phyloP scores from a whole-genome alignment of 2,329 filamentous ascomycete species.

The Coniosporium tulheliwenetii region DNA sequence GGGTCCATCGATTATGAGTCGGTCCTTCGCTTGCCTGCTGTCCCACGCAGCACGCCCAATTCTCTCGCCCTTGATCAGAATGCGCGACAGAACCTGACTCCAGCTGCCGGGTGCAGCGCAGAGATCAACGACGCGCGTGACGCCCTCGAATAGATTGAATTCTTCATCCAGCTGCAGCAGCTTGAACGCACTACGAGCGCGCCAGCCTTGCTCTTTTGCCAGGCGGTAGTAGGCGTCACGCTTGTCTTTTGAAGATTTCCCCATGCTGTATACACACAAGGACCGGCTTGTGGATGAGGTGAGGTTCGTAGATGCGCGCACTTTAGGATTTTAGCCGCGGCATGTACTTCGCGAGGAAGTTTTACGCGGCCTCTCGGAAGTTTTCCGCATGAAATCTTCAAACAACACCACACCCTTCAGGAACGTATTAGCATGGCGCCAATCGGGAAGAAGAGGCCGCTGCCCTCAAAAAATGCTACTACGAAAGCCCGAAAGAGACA shows the following conservation, averaged over 20 bases:
- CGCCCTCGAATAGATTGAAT: constrained; percentile 83
- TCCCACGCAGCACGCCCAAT: constrained; percentile 80
- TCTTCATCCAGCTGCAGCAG: constrained; percentile 90
- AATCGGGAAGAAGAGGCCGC: constrained; percentile 16
- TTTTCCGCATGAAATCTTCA: background rate
- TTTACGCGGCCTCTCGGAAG: background rate
- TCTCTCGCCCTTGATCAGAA: constrained; percentile 84
- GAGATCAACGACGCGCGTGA: constrained; percentile 85
- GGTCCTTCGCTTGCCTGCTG: constrained; percentile 57
- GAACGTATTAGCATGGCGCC: constrained; percentile 11
- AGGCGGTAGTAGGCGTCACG: constrained; percentile 95
- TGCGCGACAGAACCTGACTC: constrained; percentile 89
- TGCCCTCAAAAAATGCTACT: constrained; percentile 21
- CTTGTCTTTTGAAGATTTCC: constrained; percentile 97
- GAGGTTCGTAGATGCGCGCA: no score
- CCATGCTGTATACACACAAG: constrained; percentile 39
- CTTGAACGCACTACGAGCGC: constrained; percentile 91
- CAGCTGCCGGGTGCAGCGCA: constrained; percentile 93
- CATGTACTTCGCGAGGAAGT: background rate
- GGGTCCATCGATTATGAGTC: constrained; percentile 33
- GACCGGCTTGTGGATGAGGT: no score
- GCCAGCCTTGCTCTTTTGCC: constrained; percentile 97
- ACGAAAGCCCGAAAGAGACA: constrained; percentile 28
- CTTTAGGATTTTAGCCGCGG: no score
- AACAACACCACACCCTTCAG: background rate